These are phyloP conservation scores for Trametes coccinea DNA, from an alignment of 768 basidiomycete species.

Conservation along the genomic window DNA sequence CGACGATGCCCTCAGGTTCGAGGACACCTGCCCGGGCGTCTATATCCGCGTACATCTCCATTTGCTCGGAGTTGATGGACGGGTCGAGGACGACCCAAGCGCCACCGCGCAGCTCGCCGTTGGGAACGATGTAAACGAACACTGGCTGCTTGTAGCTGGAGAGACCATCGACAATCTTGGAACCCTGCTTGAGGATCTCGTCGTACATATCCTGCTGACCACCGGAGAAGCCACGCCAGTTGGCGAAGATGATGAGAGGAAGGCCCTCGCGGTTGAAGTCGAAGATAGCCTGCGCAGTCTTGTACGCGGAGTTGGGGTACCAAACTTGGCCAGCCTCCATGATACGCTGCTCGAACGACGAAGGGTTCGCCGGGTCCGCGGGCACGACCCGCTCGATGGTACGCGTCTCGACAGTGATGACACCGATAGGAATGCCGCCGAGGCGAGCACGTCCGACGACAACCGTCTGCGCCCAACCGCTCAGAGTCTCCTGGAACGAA, in stretches of 20 bases:
- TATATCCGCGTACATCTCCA: conserved; percentile 99
- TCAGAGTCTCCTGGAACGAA: conserved; percentile 98
- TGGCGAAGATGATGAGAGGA: conserved; percentile 97
- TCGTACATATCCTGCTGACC: conserved; percentile 99
- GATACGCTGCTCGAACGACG: conserved; percentile 95
- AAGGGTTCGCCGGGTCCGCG: conserved; percentile 96
- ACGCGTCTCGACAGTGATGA: conserved; percentile 97
- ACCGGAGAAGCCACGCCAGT: conserved; percentile 99
- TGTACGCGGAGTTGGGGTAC: conserved; percentile 99
- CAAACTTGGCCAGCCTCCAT: conserved; percentile 99
- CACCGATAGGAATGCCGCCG: conserved; percentile 95
- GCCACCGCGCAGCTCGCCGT: conserved; percentile 97
- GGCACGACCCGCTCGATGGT: conserved; percentile 96
- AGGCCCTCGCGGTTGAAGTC: conserved; percentile 97
- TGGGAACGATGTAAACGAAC: conserved; percentile 97
- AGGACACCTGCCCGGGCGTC: conserved; percentile 95
- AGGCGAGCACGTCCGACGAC: conserved; percentile 95
- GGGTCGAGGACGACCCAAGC: conserved; percentile 99
- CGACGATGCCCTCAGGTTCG: conserved; percentile 96
- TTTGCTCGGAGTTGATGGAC: conserved; percentile 93
- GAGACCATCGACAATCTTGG: conserved; percentile 98
- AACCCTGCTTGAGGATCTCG: conserved; percentile 94
- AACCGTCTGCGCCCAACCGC: conserved; percentile 99
- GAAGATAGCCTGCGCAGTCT: conserved; percentile 98
- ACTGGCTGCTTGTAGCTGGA: conserved; percentile 97